Percentiles rank a stretch among this genome's conserved stretches.
phyloP scores from a whole-genome alignment of 805 yeast genomes.

The Kodamaea kaohsiungensis region DNA sequence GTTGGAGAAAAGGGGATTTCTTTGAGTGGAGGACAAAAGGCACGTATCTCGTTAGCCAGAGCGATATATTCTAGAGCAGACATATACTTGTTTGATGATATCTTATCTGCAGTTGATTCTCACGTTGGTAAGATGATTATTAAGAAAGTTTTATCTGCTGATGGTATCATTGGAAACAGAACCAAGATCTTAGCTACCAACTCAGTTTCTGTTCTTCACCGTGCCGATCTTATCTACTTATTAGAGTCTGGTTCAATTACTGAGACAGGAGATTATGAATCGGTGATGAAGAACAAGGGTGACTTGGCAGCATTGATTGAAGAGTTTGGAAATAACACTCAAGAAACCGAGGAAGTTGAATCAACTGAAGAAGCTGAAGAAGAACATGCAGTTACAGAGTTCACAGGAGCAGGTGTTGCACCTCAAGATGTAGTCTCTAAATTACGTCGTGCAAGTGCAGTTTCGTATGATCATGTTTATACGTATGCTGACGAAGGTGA shows the following conservation, averaged over 20 bases:
- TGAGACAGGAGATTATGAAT: slow-evolving; percentile 25
- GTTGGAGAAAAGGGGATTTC: slow-evolving; percentile 47
- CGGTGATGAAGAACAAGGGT: slow-evolving; percentile 18
- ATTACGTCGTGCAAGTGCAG: slow-evolving; percentile 22
- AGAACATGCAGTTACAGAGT: slow-evolving; percentile 1
- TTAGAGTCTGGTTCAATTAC: slow-evolving; percentile 28
- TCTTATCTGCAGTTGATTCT: slow-evolving; percentile 44
- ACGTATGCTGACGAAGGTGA: slow-evolving; percentile 19
- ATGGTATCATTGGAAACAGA: slow-evolving; percentile 34
- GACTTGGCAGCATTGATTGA: slow-evolving; percentile 22
- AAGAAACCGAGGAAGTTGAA: background rate
- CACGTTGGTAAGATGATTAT: slow-evolving; percentile 41
- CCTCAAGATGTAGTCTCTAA: background rate
- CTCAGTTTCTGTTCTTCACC: slow-evolving; percentile 35
- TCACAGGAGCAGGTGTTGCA: background rate
- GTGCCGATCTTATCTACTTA: slow-evolving; percentile 34
- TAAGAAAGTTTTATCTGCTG: slow-evolving; percentile 29
- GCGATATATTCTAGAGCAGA: slow-evolving; percentile 44
- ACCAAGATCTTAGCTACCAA: slow-evolving; percentile 42
- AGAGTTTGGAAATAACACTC: slow-evolving; percentile 16
- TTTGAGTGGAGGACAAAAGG: slow-evolving; percentile 45
- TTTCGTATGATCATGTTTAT: slow-evolving; percentile 20
- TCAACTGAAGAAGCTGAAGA: slow-evolving; percentile 3
- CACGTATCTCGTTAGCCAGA: slow-evolving; percentile 41
- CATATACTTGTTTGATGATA: slow-evolving; percentile 38